A percentile compares a stretch with the other conserved stretches of the same genome.
phyloP scores from a whole-genome alignment of 78 protist species.

The Polysphondylium violaceum region DNA sequence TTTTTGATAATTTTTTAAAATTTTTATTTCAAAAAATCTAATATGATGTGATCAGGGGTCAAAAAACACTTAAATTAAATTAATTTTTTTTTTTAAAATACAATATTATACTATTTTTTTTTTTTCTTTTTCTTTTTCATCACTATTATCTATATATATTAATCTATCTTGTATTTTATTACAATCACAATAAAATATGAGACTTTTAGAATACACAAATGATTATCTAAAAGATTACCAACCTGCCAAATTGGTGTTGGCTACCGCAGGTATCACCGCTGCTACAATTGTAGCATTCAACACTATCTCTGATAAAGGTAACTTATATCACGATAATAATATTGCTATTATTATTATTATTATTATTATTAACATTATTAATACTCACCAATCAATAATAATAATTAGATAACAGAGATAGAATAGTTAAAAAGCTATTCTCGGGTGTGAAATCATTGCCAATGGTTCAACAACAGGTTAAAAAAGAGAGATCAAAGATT shows the following conservation, averaged over 20 bases:
- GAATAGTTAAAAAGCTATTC: conserved; percentile 29
- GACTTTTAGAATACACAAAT: conserved; percentile 13
- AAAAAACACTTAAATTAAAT: too few relatives aligned
- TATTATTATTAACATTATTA: background rate
- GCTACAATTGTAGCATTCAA: background rate
- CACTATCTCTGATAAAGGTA: conserved; percentile 44
- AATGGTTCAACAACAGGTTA: conserved; percentile 16
- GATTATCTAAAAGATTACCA: conserved; percentile 12
- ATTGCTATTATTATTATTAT: background rate
- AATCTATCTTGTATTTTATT: background rate
- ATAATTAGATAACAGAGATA: conserved; percentile 18
- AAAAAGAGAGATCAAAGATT: conserved; percentile 43
- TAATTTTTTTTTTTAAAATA: background rate
- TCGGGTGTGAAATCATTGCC: conserved; percentile 35
- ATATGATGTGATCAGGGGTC: too few relatives aligned
- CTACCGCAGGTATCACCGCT: conserved; percentile 65
- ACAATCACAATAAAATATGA: background rate
- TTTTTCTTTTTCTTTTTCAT: background rate
- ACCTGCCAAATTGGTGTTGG: conserved; percentile 32
- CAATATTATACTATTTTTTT: background rate
- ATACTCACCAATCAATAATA: background rate
- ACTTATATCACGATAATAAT: background rate
- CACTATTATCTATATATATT: background rate
- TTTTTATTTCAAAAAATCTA: too few relatives aligned
- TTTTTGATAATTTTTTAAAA: too few relatives aligned